These are phyloP conservation scores for Sphaerosporella brunnea DNA, from an alignment of 495 filamentous ascomycete species.

Conservation along the genomic window DNA sequence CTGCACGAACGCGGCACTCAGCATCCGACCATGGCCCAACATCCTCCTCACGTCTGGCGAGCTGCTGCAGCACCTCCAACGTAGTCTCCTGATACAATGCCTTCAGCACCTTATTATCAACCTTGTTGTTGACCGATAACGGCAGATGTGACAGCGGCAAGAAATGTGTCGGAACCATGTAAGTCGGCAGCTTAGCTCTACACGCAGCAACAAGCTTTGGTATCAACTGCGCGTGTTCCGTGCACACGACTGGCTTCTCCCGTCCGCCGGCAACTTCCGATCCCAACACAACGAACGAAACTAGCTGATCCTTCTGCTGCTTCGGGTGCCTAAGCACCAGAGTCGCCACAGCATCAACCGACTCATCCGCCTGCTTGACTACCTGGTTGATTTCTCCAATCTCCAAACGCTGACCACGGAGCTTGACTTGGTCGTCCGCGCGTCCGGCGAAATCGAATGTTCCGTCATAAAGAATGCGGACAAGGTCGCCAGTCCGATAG, in stretches of 20 bases:
- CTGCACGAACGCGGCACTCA: conserved; percentile 34
- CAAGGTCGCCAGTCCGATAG: conserved; percentile 68
- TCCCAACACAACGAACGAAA: conserved; percentile 43
- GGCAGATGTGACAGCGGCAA: conserved; percentile 45
- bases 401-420: conserved; percentile 61
- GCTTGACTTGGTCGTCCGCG: conserved; percentile 63
- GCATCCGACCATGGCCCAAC: conserved; percentile 26
- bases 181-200: conserved; percentile 41
- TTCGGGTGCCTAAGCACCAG: conserved; percentile 45
- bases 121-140: conserved; percentile 57
- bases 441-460: conserved; percentile 58
- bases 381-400: conserved; percentile 57
- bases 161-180: conserved; percentile 65
- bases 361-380: conserved; percentile 34
- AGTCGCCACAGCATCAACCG: conserved; percentile 43
- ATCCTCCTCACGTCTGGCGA: conserved; percentile 26
- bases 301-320: conserved; percentile 48
- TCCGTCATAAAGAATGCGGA: conserved; percentile 50
- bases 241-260: conserved; percentile 1
- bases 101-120: conserved; percentile 44
- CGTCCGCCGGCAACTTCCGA: neutral
- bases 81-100: conserved; percentile 40
- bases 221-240: conserved; percentile 15
- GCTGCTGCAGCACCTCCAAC: conserved; percentile 37
- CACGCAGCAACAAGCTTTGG: conserved; percentile 35